A percentile compares a stretch with the other conserved stretches of the same genome.
These are phyloP conservation scores for Candida arabinofermentans DNA, from an alignment of 805 yeast genomes.

Conservation along the genomic window DNA sequence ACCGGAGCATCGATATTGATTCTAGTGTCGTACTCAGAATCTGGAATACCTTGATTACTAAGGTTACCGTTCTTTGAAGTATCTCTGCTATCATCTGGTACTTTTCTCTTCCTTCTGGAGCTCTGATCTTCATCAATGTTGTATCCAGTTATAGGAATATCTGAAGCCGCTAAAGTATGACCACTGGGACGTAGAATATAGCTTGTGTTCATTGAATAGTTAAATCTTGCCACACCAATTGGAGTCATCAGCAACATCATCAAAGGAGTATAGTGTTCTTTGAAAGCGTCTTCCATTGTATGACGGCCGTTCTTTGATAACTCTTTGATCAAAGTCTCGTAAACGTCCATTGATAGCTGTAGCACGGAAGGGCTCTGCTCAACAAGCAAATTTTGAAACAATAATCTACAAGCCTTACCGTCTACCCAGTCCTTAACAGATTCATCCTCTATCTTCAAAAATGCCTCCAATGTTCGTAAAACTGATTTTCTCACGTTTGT, in stretches of 20 bases:
- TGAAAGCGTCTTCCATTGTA: slow-evolving; percentile 51
- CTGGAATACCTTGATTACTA: slow-evolving; percentile 39
- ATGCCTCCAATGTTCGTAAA: slow-evolving; percentile 72
- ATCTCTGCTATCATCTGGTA: slow-evolving; percentile 5
- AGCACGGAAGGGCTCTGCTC: slow-evolving; percentile 83
- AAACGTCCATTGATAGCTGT: slow-evolving; percentile 58
- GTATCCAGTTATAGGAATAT: slow-evolving; percentile 25
- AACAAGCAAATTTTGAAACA: slow-evolving; percentile 82
- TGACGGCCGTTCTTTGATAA: slow-evolving; percentile 30
- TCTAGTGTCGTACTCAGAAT: slow-evolving; percentile 49
- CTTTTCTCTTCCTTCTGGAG: slow-evolving; percentile 46
- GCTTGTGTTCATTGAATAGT: slow-evolving; percentile 76
- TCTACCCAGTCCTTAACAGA: slow-evolving; percentile 67
- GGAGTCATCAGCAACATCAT: slow-evolving; percentile 82
- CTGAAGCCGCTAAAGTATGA: slow-evolving; percentile 30
- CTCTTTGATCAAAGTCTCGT: slow-evolving; percentile 50
- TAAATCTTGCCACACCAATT: slow-evolving; percentile 86
- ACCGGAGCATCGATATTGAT: slow-evolving; percentile 93
- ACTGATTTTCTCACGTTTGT: slow-evolving; percentile 88
- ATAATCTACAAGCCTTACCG: slow-evolving; percentile 63
- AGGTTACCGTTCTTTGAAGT: slow-evolving; percentile 16
- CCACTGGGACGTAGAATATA: slow-evolving; percentile 81
- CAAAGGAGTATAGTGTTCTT: slow-evolving; percentile 55
- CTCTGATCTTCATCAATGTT: slow-evolving; percentile 24
- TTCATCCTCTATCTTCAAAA: slow-evolving; percentile 50